Evolutionary conservation across 768 basidiomycete genomes (phyloP), one percentile per base, ranked within the genome.

Genomic region (Lentinula boryana): DNA sequence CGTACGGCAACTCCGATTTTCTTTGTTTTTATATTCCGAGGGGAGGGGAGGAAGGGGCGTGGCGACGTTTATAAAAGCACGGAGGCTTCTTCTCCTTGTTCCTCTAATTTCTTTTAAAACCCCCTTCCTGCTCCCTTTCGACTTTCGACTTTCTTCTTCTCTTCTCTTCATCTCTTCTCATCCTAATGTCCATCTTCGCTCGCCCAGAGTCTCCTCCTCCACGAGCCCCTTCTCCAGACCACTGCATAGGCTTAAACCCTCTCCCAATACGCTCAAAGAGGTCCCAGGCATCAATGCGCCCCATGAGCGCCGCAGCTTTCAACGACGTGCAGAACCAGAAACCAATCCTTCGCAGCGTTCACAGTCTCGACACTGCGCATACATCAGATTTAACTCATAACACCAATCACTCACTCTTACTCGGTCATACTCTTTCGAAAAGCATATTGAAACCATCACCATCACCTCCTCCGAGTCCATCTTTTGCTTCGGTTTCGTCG

Each of bases 121-220:
- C 7, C n/a, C 4, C 41, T n/a, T 6, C 41, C 6, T 43, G 15
- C 41, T 43, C 41, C 3, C 23, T 23, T 43, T 31, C 48, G 27
- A 49, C 16, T 46, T 46, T 23, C 27, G n/a, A n/a, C n/a, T n/a
- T n/a, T n/a, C n/a, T 32, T 12, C 7, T 40, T 49, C 44, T 4
- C 33, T 12, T n/a, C 9, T 13, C 23, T 4, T 49, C 13, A 3
- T 21, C 57, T 57, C 21, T 43, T n/a, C 7, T 13, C 5, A 54
- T 3, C 10, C 56, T 2, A 40, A 56, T 44, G 31, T 58, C 57
- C 44, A 46, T 58, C 31, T 58, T 58, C 35, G 23, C 48, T 46
- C 52, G 53, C 8, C 49, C 60, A 16, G 33, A 41, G 10, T 61
- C 60, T 21, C 54, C 60, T 54, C 53, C 60, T 21, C 60, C 60